These are phyloP conservation scores for Pseudohalonectria lignicola DNA, from an alignment of 2,329 filamentous ascomycete genomes.

Conservation along the genomic window DNA sequence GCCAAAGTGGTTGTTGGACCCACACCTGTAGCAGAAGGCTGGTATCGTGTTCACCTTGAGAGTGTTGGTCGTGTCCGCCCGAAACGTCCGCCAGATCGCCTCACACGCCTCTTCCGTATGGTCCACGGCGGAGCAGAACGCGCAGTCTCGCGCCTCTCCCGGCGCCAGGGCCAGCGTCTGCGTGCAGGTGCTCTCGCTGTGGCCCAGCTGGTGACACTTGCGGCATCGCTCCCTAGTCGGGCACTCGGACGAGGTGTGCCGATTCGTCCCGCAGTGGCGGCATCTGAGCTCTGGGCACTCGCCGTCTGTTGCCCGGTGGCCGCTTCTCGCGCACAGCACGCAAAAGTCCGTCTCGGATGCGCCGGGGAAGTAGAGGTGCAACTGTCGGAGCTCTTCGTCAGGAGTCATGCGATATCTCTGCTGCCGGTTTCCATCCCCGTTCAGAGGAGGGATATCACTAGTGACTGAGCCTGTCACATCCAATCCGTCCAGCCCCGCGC, in stretches of 20 bases:
- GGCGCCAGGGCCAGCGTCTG: conserved; percentile 40
- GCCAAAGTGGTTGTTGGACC: conserved; percentile 41
- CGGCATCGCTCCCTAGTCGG: conserved; percentile 37
- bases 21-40: conserved; percentile 46
- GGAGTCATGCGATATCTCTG: too few species aligned
- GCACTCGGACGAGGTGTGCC: conserved; percentile 40
- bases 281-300: conserved; percentile 36
- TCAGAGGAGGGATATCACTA: too few species aligned
- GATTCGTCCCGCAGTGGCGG: conserved; percentile 30
- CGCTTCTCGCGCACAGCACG: conserved; percentile 35
- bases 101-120: conserved; percentile 52
- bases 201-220: conserved; percentile 54
- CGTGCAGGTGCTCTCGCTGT: conserved; percentile 36
- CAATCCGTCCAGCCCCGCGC: too few species aligned
- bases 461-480: too few species aligned
- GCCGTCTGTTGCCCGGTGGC: conserved; percentile 32
- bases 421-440: too few species aligned
- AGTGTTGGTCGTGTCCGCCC: conserved; percentile 24
- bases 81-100: conserved; percentile 48
- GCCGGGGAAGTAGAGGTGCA: conserved; percentile 40
- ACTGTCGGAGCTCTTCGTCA: conserved; percentile 24
- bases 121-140: conserved; percentile 41
- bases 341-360: conserved; percentile 33
- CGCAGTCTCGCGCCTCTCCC: conserved; percentile 40
- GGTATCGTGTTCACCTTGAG: conserved; percentile 38